Evolutionary conservation across 164 flowering plant genomes (phyloP).

Genomic region (Vitis cinerea): DNA sequence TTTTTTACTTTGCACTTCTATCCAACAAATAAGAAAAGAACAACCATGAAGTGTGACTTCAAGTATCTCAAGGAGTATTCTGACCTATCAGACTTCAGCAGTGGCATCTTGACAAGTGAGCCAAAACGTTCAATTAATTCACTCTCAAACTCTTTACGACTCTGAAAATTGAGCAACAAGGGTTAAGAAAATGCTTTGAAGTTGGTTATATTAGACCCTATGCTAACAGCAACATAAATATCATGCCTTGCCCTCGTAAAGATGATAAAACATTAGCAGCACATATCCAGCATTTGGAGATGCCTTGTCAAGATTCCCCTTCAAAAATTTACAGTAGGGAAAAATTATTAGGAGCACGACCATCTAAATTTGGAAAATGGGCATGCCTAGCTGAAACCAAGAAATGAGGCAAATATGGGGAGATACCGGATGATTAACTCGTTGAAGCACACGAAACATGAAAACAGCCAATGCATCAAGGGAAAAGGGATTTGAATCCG

Average conservation of each 20-base stretch:
- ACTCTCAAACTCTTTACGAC: conserved; percentile 72
- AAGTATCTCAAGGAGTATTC: conserved; percentile 2
- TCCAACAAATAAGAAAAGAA: neutral
- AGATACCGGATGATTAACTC: conserved; percentile 94
- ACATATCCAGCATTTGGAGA: conserved; percentile 96
- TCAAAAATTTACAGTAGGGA: conserved; percentile 14
- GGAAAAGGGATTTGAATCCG: conserved; percentile 91
- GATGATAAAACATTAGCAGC: conserved; percentile 91
- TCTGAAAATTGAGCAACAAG: conserved; percentile 39
- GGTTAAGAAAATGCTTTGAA: conserved; percentile 1
- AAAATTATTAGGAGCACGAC: neutral
- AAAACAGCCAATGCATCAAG: conserved; percentile 90
- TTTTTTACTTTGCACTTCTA: too few species aligned
- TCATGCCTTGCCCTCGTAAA: conserved; percentile 88
- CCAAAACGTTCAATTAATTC: conserved; percentile 86
- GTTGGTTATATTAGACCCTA: neutral
- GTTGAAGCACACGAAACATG: conserved; percentile 84
- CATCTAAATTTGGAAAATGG: neutral
- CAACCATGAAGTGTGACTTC: neutral
- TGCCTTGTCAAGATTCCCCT: conserved; percentile 93
- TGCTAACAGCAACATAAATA: conserved; percentile 3
- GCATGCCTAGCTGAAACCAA: neutral
- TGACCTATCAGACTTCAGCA: conserved; percentile 81
- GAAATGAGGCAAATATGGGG: neutral
- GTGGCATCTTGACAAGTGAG: conserved; percentile 83